Base-by-base conservation (phyloP, 805 yeast species). In the Candida lessepsii region DNA sequence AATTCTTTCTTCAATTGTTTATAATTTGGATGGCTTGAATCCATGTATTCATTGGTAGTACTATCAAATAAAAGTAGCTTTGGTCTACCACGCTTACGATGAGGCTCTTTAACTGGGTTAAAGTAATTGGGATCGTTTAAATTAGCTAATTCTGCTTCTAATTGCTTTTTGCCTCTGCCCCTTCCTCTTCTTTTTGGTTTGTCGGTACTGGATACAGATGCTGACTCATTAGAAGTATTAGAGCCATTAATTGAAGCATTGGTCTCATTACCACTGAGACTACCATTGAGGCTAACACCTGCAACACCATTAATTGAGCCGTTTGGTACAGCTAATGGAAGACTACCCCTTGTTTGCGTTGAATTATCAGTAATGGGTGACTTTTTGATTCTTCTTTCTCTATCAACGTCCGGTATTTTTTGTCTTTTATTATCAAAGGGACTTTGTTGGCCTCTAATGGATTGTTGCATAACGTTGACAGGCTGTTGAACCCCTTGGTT, bases 31-130 rank as follows among this genome's bases (percentile, higher is more conserved):
- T 68, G 72, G 11, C 61, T 54, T 16, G 70, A 63, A 48, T 67
- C 73, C 37, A 67, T 64, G 47, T 58, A 66, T 39, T 57, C 61
- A 40, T 64, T 62, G 9, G 72, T 58, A n/a, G 75, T 30, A 1
- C 71, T 70, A 45, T 68, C 73, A 29, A 64, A 58, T 17, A 68
- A 60, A 31, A 66, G 53, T 42, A 67, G 61, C 50, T 57, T 65
- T 14, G 74, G 74, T 33, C 74, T 57, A 7, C 74, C 74, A 36
- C 73, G 51, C 45, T 61, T 66, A 52, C 63, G 64, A 19, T 52
- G 53, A 25, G 54, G 57, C 15, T 36, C 40, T 28, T 23, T 25
- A 16, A 26, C 25, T 9, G 24, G 24, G n/a, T 13, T 25, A 15
- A 32, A 32, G 10, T 21, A 32, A 15, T 23, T 32, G 10, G 33